Conservation (phyloP, 2,329 filamentous ascomycete species). For the Trichoderma guizhouense region DNA sequence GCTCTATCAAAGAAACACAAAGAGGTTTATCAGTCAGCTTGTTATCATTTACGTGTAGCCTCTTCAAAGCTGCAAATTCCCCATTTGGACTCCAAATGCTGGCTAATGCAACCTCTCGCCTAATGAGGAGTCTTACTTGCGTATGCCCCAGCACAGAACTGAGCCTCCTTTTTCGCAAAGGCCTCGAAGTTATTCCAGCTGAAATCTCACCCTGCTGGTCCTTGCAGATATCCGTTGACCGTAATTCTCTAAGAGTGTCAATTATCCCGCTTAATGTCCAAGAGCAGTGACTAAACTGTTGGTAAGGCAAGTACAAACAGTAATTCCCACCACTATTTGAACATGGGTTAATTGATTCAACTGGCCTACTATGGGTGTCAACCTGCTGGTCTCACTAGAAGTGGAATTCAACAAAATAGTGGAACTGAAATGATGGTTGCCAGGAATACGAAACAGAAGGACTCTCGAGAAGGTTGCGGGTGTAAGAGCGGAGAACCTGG, state of each 20-base stretch:
- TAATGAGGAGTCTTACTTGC: too few species aligned
- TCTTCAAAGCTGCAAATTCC: too few species aligned
- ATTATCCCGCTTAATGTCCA: not conserved
- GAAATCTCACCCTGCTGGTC: not conserved
- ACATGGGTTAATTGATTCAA: not conserved
- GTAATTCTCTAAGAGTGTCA: not conserved
- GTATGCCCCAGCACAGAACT: not conserved
- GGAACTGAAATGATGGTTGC: not conserved
- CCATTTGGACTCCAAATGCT: too few species aligned
- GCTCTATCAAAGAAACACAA: too few species aligned
- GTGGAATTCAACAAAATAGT: not conserved
- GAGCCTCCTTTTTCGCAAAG: not conserved
- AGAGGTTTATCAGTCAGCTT: too few species aligned
- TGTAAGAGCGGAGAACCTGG: not conserved
- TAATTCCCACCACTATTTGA: not conserved
- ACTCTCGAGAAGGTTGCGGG: not conserved
- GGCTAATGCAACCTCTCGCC: too few species aligned
- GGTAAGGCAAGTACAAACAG: not conserved
- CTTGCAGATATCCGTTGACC: not conserved
- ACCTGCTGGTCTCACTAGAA: not conserved
- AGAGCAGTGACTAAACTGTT: not conserved
- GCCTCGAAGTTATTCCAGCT: not conserved
- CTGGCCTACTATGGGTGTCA: not conserved
- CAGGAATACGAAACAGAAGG: not conserved
- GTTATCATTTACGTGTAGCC: too few species aligned